phyloP scores from a whole-genome alignment of 2,329 filamentous ascomycete genomes.

The Dactylellina parvicollis region DNA sequence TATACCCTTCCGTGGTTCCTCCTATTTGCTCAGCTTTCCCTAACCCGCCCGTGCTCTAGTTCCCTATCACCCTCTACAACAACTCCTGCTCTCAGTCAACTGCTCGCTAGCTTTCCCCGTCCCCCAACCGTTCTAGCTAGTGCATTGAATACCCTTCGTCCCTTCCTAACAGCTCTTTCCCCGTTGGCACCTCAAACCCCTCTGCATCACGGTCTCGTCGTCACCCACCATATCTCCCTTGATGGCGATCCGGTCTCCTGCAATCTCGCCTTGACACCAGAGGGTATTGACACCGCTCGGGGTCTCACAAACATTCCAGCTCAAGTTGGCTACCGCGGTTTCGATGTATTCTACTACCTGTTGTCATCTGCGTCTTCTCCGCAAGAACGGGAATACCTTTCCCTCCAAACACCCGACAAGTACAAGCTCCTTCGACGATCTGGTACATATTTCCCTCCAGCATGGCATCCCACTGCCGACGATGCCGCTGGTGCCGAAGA shows the following conservation, averaged over 20 bases:
- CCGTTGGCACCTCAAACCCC: slow-evolving; percentile 83
- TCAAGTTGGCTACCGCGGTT: slow-evolving; percentile 85
- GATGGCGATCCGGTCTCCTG: slow-evolving; percentile 80
- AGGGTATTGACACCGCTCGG: slow-evolving; percentile 83
- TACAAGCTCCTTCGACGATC: slow-evolving; percentile 85
- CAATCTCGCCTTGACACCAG: slow-evolving; percentile 80
- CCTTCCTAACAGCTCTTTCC: slow-evolving; percentile 90
- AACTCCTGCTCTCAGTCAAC: slow-evolving; percentile 83
- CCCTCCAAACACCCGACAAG: slow-evolving; percentile 77
- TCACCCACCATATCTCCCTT: slow-evolving; percentile 76
- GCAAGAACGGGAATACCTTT: slow-evolving; percentile 86
- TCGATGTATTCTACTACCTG: slow-evolving; percentile 98
- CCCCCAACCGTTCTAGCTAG: slow-evolving; percentile 78
- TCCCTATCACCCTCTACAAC: slow-evolving; percentile 69
- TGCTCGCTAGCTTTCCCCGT: slow-evolving; percentile 82
- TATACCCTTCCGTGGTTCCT: not conserved
- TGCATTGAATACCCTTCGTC: slow-evolving; percentile 80
- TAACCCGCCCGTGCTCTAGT: not conserved
- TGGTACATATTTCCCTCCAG: slow-evolving; percentile 83
- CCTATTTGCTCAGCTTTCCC: not conserved
- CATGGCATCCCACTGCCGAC: slow-evolving; percentile 90
- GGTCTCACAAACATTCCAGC: slow-evolving; percentile 83
- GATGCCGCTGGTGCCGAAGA: slow-evolving; percentile 93
- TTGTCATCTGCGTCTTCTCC: slow-evolving; percentile 89
- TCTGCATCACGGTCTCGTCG: slow-evolving; percentile 73